A percentile compares a stretch with the other conserved stretches of the same genome.
phyloP scores from a whole-genome alignment of 176 grass and related monocot genomes.

The Tuctoria greenei region DNA sequence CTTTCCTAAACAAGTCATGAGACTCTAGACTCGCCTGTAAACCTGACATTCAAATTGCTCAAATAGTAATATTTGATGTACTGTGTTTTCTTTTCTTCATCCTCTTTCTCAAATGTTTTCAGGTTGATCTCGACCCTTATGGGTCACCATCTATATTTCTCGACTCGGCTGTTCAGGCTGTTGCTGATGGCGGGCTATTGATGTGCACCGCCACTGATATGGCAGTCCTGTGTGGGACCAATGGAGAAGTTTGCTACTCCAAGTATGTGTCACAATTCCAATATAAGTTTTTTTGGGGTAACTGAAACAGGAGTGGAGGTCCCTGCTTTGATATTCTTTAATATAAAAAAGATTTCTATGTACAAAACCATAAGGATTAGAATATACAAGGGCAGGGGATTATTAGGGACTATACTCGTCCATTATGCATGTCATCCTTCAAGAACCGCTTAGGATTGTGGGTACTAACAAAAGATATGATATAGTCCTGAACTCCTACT shows the following conservation, averaged over 20 bases:
- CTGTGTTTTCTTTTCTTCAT: background rate
- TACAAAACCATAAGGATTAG: background rate
- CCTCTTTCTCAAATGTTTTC: background rate
- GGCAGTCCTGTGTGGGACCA: conserved; percentile 91
- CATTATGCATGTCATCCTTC: background rate
- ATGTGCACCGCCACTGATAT: conserved; percentile 99
- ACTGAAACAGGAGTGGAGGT: background rate
- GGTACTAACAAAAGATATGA: background rate
- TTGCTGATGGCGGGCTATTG: conserved; percentile 84
- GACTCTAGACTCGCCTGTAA: conserved; percentile 7
- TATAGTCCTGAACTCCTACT: background rate
- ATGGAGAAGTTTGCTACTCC: conserved; percentile 93
- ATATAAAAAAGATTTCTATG: background rate
- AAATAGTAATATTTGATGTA: background rate
- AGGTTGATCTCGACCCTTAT: conserved; percentile 98
- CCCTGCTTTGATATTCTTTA: background rate
- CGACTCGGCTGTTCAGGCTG: conserved; percentile 89
- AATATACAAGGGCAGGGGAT: background rate
- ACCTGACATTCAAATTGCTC: conserved; percentile 28
- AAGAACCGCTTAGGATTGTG: background rate
- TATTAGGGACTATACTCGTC: background rate
- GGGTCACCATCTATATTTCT: conserved; percentile 90
- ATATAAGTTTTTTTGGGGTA: background rate
- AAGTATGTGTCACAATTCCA: conserved; percentile 59
- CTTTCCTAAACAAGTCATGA: background rate